phyloP scores from a whole-genome alignment of 106 monocot genomes.

The Acorus calamus region DNA sequence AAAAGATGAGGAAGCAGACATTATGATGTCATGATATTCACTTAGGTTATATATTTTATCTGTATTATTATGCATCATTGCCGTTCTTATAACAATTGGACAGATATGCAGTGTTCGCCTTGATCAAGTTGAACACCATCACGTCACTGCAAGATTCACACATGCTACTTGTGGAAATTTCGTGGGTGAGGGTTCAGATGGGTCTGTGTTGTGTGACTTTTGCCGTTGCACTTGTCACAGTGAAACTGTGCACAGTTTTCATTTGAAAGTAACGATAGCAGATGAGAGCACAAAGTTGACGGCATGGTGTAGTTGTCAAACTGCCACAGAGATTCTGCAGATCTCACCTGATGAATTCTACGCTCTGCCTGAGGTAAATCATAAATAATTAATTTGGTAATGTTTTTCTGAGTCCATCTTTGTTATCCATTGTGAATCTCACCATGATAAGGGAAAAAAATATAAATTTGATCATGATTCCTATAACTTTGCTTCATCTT shows the following conservation, averaged over 20 bases:
- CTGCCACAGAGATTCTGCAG: conserved; percentile 80
- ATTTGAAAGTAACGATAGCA: conserved; percentile 47
- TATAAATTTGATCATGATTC: too few species aligned
- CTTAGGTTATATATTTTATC: too few species aligned
- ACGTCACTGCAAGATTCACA: conserved; percentile 27
- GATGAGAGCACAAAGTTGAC: conserved; percentile 57
- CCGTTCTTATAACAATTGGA: conserved; percentile 7
- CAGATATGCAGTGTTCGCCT: conserved; percentile 71
- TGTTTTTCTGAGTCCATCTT: too few species aligned
- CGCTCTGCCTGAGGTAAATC: conserved; percentile 69
- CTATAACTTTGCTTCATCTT: too few species aligned
- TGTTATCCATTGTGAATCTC: too few species aligned
- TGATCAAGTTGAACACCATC: conserved; percentile 37
- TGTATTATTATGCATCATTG: too few species aligned
- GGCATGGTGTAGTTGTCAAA: conserved; percentile 67
- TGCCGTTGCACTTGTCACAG: conserved; percentile 41
- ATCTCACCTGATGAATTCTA: conserved; percentile 83
- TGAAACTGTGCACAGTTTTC: conserved; percentile 37
- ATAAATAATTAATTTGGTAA: too few species aligned
- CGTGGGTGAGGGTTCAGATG: conserved; percentile 39
- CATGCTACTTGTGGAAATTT: conserved; percentile 62
- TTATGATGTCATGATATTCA: too few species aligned
- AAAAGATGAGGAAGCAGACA: too few species aligned
- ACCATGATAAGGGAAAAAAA: too few species aligned
- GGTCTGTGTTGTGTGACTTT: conserved; percentile 42